Evolutionary conservation across 257 asterid genomes (phyloP), one percentile per base, ranked within the genome.

Genomic region (Plantago ovata): DNA sequence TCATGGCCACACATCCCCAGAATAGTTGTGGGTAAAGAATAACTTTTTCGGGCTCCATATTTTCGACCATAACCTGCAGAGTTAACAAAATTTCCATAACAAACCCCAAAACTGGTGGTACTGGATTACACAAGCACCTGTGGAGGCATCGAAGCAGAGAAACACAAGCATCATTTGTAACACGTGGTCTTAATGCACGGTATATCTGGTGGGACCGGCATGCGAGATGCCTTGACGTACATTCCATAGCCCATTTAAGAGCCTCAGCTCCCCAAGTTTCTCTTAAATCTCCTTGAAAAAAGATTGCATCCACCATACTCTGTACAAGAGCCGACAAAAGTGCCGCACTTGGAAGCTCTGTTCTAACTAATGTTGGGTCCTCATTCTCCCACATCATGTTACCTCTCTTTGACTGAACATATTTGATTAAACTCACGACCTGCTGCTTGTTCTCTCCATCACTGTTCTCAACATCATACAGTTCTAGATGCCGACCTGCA

Each of bases 331-430:
- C 95, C 14, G 99, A 93, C 71, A 93, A 80, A 59, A 93, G 94
- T 10, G 99, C 95, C 32, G 97, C 99, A 74, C 97, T 89, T 1
- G 94, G 97, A 13, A 93, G 95, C 63, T 89, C 97, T 6, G 82
- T 83, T 67, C 94, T 77, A 62, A 81, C 73, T n/a, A 93, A 87
- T 15, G 96, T 81, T 51, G 99, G 94, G 67, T 93, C 99, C 83
- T 93, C 99, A 56, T 93, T 93, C 70, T 93, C 97, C 99, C 99
- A 93, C 99, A 93, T 93, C 99, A 93, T 93, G 82, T 89, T 89
- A 39, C 97, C 95, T 71, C 97, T 70, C 67, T 93, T 93, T 10
- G 99, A 93, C 64, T 93, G 99, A 69, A 93, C 99, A 64, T 93
- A 93, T 62, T 93, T 93, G 64, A 93, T 93, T 64, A 93, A 75